Evolutionary conservation across 768 basidiomycete species (phyloP).

Genomic region (Sarcodon aspratus): DNA sequence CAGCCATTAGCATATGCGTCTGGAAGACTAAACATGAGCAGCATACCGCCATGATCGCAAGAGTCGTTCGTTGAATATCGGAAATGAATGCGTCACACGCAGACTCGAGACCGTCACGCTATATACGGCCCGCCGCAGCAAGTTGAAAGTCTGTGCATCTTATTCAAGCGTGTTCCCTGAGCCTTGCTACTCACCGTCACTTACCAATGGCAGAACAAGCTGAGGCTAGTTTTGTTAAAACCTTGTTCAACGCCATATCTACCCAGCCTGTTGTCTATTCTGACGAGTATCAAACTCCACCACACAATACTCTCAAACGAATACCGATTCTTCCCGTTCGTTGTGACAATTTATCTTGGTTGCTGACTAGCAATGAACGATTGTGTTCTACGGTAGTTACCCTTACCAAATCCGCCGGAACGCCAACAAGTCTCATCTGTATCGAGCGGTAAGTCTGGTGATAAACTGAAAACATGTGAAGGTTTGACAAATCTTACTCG

Average conservation of each 20-base stretch:
- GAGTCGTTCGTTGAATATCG: constrained; percentile 3
- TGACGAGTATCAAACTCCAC: constrained; percentile 71
- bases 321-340: constrained; percentile 62
- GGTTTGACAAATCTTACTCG: background rate
- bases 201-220: constrained; percentile 41
- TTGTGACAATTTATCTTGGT: constrained; percentile 1
- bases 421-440: constrained; percentile 26
- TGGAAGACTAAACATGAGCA: background rate
- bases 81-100: constrained; percentile 10
- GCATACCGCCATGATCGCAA: background rate
- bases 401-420: constrained; percentile 50
- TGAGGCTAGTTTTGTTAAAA: constrained; percentile 53
- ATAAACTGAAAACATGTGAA: background rate
- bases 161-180: too few relatives aligned
- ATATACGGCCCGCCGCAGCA: background rate
- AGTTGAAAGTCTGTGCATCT: background rate
- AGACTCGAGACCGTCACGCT: background rate
- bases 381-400: constrained; percentile 26
- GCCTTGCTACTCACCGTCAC: background rate
- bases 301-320: constrained; percentile 51
- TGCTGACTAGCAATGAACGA: background rate
- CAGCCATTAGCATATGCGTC: too few relatives aligned
- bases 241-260: constrained; percentile 51
- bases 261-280: constrained; percentile 56
- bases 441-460: constrained; percentile 17